Evolutionary conservation across 306 rosid species (phyloP), one percentile per base, ranked within the genome.

Genomic region (Trifolium fragiferum): DNA sequence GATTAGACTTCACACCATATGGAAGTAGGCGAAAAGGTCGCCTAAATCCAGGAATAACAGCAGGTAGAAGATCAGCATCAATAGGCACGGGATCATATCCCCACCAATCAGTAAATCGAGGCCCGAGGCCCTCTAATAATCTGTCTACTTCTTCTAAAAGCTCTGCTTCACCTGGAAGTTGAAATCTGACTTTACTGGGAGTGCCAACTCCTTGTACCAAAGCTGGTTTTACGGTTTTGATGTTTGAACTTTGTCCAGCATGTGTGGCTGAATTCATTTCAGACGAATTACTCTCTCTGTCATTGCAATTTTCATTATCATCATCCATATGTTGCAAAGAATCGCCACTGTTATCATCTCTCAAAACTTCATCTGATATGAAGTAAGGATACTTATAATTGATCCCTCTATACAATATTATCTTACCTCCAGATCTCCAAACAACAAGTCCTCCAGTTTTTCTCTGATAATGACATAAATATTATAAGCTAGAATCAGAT

Each of bases 21-120:
- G 98, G 96, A 81, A 93, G 98, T 80, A 91, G 97, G 77, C 97
- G 98, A 78, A 93, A 91, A 54, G 98, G 98, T 70, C 65, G 87
- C 82, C 94, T 84, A 76, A 89, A 93, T 61, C 89, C 94, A 75
- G 89, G 87, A 75, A 91, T 79, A 68, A 88, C 66, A 37, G 94
- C 91, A 7, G 90, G 96, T 25, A 91, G 87, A 75, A 91, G 96
- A 87, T 94, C 98, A 64, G 93, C 98, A 84, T 91, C 98, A 51
- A 94, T 72, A 15, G 98, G 98, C 20, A 82, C 73, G 64, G 98
- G 97, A n/a, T 89, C 98, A 80, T 83, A 89, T 30, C 97, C 97
- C 97, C 97, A 93, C 98, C 98, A 94, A 87, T 94, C 96, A 14
- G 83, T 83, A 81, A 91, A 91, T 40, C 94, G 94, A 2, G 94